These are phyloP conservation scores for Asterophora lycoperdoides DNA, from an alignment of 768 basidiomycete genomes.

Conservation along the genomic window DNA sequence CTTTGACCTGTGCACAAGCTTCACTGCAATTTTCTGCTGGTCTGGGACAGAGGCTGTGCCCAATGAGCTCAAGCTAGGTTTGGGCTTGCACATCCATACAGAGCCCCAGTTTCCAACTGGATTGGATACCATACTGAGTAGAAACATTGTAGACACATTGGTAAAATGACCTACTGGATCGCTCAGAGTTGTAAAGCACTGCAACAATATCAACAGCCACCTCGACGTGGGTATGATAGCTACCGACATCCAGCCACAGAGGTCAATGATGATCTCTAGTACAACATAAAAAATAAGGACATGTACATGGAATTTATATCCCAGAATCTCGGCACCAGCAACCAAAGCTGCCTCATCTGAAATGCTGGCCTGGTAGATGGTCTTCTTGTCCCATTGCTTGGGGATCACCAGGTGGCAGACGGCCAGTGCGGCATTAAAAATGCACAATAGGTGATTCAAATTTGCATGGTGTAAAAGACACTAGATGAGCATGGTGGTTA, in stretches of 20 bases:
- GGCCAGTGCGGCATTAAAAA: too few species aligned
- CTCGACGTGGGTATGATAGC: slow-evolving; percentile 52
- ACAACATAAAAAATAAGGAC: not conserved
- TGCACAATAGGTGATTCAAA: too few species aligned
- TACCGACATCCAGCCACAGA: too few species aligned
- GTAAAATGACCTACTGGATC: slow-evolving; percentile 32
- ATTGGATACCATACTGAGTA: too few species aligned
- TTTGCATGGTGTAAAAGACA: too few species aligned
- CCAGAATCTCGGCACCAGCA: slow-evolving; percentile 85
- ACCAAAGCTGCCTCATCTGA: slow-evolving; percentile 98
- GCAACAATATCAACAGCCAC: slow-evolving; percentile 53
- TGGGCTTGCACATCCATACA: slow-evolving; percentile 77
- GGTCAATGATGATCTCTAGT: too few species aligned
- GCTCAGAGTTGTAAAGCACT: slow-evolving; percentile 44
- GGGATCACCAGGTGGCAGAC: slow-evolving; percentile 99
- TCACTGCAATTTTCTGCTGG: slow-evolving; percentile 72
- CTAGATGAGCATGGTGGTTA: too few species aligned
- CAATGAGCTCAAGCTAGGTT: slow-evolving; percentile 35
- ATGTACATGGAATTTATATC: slow-evolving; percentile 91
- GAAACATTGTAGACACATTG: not conserved
- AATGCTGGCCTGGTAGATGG: slow-evolving; percentile 92
- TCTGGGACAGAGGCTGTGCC: slow-evolving; percentile 34
- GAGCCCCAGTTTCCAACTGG: slow-evolving; percentile 83
- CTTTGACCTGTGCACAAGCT: slow-evolving; percentile 88
- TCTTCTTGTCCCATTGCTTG: slow-evolving; percentile 84